Percentiles rank a stretch among this genome's conserved stretches.
Conservation (phyloP, 148 eudicot genomes). For the Nepenthes mirabilis region DNA sequence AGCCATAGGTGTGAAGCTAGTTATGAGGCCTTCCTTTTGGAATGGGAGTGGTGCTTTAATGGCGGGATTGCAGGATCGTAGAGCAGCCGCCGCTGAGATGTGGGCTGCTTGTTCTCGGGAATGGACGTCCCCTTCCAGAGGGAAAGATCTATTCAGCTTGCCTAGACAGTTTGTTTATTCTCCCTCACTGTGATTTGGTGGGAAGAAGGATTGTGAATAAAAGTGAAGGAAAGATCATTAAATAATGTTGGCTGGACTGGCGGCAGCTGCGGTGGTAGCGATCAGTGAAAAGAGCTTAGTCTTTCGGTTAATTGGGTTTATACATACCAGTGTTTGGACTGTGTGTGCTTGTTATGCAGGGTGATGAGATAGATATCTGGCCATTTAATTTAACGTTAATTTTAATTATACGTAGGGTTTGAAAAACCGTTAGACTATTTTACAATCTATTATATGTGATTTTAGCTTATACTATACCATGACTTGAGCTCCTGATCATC, state of each 20-base stretch:
- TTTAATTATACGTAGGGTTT: no score
- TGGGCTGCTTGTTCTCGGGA: conserved; percentile 46
- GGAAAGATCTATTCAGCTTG: conserved; percentile 78
- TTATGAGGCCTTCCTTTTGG: conserved; percentile 32
- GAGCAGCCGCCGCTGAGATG: conserved; percentile 25
- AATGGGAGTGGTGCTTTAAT: conserved; percentile 32
- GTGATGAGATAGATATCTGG: no score
- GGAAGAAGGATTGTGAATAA: conserved; percentile 28
- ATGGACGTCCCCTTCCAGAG: conserved; percentile 96
- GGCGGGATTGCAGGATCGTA: conserved; percentile 46
- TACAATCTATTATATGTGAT: no score
- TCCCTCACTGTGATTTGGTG: conserved; percentile 60
- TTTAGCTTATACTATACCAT: no score
- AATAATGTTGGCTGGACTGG: background rate
- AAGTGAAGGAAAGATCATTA: background rate
- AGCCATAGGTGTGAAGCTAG: conserved; percentile 25
- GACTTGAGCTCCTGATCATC: no score
- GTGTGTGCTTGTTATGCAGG: no score
- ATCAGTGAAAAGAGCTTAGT: no score
- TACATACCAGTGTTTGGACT: no score
- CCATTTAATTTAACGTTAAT: no score
- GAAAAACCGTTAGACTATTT: no score
- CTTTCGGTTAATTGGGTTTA: no score
- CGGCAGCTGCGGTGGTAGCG: no score
- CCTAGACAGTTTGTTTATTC: conserved; percentile 95